Conservation (phyloP, 345 rosid species). For the Rhodomyrtus tomentosa region DNA sequence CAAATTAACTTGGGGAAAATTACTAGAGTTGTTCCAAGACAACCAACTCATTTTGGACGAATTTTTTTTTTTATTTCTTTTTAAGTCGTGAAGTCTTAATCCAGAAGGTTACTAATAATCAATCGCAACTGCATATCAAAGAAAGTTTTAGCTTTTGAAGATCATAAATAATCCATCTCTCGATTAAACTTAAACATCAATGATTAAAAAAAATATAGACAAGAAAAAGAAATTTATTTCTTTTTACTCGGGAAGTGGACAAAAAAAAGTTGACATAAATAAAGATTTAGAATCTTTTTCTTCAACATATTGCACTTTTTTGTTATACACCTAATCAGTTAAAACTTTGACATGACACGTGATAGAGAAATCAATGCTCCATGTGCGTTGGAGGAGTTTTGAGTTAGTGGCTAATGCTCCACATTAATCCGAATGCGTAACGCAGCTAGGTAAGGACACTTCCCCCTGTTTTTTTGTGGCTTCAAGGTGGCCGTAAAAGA, state of each 20-base stretch:
- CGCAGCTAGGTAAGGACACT: background rate
- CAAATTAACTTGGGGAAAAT: background rate
- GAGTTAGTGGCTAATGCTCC: background rate
- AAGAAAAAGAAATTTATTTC: no score
- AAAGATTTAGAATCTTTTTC: no score
- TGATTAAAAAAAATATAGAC: no score
- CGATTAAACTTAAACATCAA: no score
- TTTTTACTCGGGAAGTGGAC: no score
- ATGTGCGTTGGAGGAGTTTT: conserved; percentile 3
- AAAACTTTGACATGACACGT: background rate
- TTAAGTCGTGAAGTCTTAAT: no score
- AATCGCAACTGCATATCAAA: background rate
- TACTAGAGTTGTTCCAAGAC: background rate
- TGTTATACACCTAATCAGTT: background rate
- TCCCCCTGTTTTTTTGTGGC: no score
- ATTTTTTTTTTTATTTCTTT: no score
- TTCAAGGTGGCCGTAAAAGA: background rate
- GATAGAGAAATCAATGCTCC: conserved; percentile 4
- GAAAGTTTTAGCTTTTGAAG: background rate
- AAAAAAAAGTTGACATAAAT: no score
- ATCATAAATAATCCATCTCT: no score
- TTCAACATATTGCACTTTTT: background rate
- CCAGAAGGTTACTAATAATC: background rate
- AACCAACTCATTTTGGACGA: background rate
- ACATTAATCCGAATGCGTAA: conserved; percentile 1